These are phyloP conservation scores for Coriaria nepalensis DNA, from an alignment of 306 rosid species.

Conservation along the genomic window DNA sequence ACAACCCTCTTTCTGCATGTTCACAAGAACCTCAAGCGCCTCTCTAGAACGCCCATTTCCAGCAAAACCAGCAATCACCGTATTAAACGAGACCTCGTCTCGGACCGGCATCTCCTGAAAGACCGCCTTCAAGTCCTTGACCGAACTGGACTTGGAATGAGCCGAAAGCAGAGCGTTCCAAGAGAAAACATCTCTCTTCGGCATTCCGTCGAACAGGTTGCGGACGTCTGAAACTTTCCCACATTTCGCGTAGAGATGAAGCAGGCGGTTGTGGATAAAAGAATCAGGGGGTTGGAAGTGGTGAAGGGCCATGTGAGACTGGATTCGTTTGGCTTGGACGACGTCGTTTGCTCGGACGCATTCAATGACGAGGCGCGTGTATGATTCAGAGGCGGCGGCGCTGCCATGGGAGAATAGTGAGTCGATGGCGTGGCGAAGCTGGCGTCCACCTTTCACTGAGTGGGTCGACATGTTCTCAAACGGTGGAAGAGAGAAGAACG, in stretches of 20 bases:
- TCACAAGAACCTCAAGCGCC: constrained; percentile 26
- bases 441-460: constrained; percentile 25
- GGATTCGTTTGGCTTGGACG: constrained; percentile 45
- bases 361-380: constrained; percentile 44
- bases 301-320: constrained; percentile 54
- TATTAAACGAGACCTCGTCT: constrained; percentile 46
- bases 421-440: constrained; percentile 38
- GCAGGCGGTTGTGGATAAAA: constrained; percentile 47
- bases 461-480: no score
- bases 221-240: constrained; percentile 39
- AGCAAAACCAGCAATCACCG: constrained; percentile 34
- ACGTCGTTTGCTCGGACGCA: constrained; percentile 46
- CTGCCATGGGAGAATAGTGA: constrained; percentile 27
- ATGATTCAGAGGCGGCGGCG: constrained; percentile 35
- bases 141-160: constrained; percentile 8
- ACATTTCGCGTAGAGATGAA: constrained; percentile 30
- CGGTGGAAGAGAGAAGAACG: no score
- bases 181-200: constrained; percentile 37
- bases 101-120: constrained; percentile 43
- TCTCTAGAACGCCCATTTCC: constrained; percentile 24
- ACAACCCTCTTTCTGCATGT: constrained; percentile 43
- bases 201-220: constrained; percentile 40
- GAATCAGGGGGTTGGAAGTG: constrained; percentile 37
- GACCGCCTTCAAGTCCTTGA: constrained; percentile 7
- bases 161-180: constrained; percentile 51